Evolutionary conservation across 139 green algal genomes (phyloP).

Genomic region (Coelastrella sp.): DNA sequence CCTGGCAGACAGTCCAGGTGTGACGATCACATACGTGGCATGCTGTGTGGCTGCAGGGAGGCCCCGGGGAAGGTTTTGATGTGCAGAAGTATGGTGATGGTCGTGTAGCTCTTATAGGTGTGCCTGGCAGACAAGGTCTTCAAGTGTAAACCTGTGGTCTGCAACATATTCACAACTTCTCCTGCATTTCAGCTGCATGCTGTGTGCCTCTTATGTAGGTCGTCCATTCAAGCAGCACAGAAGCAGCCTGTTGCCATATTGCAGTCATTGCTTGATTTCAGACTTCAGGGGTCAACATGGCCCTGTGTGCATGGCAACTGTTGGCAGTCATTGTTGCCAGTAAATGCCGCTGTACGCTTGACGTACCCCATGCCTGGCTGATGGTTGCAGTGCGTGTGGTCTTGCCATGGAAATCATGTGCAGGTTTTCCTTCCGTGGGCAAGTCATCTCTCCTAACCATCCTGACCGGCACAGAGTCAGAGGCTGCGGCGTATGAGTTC

Average conservation of each 20-base stretch:
- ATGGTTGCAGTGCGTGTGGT: neutral
- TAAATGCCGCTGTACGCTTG: too few species aligned
- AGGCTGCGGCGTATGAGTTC: conserved; percentile 98
- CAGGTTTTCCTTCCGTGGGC: conserved; percentile 95
- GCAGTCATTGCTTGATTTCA: too few species aligned
- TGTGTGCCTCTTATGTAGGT: neutral
- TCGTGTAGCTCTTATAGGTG: conserved; percentile 93
- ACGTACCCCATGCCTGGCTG: too few species aligned
- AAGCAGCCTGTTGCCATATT: too few species aligned
- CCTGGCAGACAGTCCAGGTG: neutral
- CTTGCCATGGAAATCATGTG: neutral
- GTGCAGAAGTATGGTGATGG: conserved; percentile 98
- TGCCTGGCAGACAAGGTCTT: conserved; percentile 4
- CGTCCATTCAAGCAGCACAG: too few species aligned
- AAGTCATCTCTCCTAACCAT: conserved; percentile 98
- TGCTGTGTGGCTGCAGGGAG: conserved; percentile 49
- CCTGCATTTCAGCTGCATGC: neutral
- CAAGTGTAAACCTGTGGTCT: neutral
- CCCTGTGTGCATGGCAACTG: too few species aligned
- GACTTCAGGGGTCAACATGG: too few species aligned
- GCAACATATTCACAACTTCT: too few species aligned
- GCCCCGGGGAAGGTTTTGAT: conserved; percentile 94
- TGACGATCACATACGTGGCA: neutral
- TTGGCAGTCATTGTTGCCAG: too few species aligned
- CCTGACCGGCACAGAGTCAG: conserved; percentile 91